These are phyloP conservation scores for Citrus cavaleriei DNA, from an alignment of 345 rosid species.

Conservation along the genomic window DNA sequence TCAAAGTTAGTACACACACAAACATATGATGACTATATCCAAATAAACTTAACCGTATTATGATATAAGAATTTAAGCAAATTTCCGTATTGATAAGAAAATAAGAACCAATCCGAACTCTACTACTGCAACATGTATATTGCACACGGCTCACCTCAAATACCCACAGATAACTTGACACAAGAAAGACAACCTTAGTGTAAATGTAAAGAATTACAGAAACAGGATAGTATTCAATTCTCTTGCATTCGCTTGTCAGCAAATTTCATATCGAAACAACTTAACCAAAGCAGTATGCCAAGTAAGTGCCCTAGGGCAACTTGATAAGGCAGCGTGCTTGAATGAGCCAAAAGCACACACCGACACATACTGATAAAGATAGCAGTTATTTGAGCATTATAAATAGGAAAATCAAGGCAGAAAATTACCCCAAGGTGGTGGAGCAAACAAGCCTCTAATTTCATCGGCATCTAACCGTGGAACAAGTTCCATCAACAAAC, in stretches of 20 bases:
- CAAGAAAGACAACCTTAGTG: not conserved
- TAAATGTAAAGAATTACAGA: not conserved
- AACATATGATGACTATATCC: not conserved
- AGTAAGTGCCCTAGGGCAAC: not conserved
- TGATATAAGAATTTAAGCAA: not conserved
- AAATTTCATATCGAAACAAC: not conserved
- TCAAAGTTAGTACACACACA: not conserved
- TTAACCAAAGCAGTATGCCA: not conserved
- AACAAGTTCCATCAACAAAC: conserved; percentile 92
- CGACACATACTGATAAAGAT: not conserved
- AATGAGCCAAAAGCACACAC: not conserved
- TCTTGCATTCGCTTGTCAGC: not conserved
- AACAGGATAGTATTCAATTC: not conserved
- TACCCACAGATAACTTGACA: not conserved
- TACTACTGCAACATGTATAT: not conserved
- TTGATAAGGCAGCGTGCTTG: not conserved
- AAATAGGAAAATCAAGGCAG: not conserved
- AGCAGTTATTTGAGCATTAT: not conserved
- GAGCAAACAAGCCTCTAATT: conserved; percentile 94
- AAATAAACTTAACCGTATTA: not conserved
- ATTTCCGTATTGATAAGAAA: not conserved
- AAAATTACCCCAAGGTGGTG: conserved; percentile 93
- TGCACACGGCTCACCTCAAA: not conserved
- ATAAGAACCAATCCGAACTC: not conserved
- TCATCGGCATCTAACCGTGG: conserved; percentile 86